phyloP scores from a whole-genome alignment of 1,284 basidiomycete genomes.

The Chalciporus sp. region DNA sequence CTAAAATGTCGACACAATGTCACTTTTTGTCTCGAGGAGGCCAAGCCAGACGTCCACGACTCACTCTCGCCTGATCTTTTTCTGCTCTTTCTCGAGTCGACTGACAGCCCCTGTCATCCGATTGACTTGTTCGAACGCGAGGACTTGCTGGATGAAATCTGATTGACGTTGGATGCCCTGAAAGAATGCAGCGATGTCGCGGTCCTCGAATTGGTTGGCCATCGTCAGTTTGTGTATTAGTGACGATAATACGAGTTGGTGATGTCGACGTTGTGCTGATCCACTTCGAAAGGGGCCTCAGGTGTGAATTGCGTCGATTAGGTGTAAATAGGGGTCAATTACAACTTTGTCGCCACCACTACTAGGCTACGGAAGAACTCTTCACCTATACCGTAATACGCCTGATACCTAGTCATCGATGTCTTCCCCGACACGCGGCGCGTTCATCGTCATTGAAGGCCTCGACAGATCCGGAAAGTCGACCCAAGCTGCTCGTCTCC shows the following conservation, averaged over 20 bases:
- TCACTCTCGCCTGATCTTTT: background rate
- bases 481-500: conserved; percentile 75
- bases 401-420: conserved; percentile 6
- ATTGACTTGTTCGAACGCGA: background rate
- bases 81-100: background rate
- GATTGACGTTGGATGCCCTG: background rate
- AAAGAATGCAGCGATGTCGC: background rate
- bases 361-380: no score
- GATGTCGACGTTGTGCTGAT: no score
- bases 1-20: no score
- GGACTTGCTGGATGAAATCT: background rate
- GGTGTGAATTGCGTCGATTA: no score
- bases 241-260: no score
- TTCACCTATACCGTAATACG: background rate
- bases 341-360: no score
- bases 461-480: conserved; percentile 93
- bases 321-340: no score
- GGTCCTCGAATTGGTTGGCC: background rate
- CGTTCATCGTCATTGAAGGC: conserved; percentile 92
- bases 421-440: conserved; percentile 51
- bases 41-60: no score
- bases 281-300: no score
- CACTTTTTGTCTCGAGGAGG: no score
- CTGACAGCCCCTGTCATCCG: background rate
- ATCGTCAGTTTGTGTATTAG: background rate